Percentiles rank a stretch among this genome's conserved stretches.
These are phyloP conservation scores for Salmacisia buchloeana DNA, from an alignment of 1,284 basidiomycete genomes.

Conservation along the genomic window DNA sequence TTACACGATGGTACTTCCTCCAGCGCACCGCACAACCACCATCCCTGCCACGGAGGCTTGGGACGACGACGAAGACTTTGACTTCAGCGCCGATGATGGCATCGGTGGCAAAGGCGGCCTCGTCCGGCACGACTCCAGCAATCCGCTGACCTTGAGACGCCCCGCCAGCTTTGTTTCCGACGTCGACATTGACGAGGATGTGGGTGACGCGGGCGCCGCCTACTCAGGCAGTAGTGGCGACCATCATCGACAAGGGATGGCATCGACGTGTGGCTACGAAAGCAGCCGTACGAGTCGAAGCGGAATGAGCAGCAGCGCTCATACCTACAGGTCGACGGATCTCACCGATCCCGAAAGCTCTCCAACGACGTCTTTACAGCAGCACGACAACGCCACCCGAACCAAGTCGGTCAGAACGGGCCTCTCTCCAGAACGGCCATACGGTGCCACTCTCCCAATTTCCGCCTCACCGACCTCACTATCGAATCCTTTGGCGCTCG, in stretches of 20 bases:
- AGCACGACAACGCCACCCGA: constrained; percentile 9
- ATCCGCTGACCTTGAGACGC: not conserved
- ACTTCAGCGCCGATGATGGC: not conserved
- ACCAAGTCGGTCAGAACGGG: constrained; percentile 11
- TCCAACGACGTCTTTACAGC: constrained; percentile 7
- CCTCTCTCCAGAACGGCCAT: too few relatives aligned
- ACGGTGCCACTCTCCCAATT: too few relatives aligned
- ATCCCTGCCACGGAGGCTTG: not conserved
- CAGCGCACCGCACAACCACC: not conserved
- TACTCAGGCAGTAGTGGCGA: constrained; percentile 2
- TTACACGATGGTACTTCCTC: not conserved
- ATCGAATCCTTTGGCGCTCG: not conserved
- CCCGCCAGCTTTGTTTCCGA: constrained; percentile 1
- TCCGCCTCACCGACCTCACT: not conserved
- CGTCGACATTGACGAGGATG: not conserved
- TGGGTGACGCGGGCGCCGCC: not conserved
- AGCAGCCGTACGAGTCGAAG: constrained; percentile 2
- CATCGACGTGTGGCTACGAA: not conserved
- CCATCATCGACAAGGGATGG: not conserved
- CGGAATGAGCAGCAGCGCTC: constrained; percentile 61
- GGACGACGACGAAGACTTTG: constrained; percentile 7
- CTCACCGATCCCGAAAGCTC: constrained; percentile 30
- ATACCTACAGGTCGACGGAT: constrained; percentile 21
- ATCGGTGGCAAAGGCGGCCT: not conserved
- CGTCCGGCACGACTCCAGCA: not conserved